A percentile compares a stretch with the other conserved stretches of the same genome.
Conservation (phyloP, 495 filamentous ascomycete species). For the Neurospora sp. region DNA sequence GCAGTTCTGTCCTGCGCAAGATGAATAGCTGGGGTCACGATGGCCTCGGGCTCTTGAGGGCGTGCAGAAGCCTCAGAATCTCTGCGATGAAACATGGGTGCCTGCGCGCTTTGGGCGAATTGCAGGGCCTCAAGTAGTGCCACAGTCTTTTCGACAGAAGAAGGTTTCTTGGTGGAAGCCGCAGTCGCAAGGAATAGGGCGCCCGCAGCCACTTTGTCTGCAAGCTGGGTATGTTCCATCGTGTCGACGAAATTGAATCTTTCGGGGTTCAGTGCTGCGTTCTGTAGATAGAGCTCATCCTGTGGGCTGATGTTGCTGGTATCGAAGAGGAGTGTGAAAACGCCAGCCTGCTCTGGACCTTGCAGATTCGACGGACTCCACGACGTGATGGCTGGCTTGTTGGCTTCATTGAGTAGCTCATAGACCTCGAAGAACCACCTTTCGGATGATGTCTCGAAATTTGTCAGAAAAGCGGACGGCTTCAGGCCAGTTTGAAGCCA, state of each 20-base stretch:
- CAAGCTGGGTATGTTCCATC: background rate
- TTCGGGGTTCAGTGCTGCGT: background rate
- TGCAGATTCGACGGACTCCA: background rate
- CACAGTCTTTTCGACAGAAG: background rate
- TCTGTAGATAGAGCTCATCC: background rate
- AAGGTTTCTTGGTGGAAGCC: background rate
- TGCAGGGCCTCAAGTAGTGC: background rate
- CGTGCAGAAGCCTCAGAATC: background rate
- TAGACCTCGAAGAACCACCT: background rate
- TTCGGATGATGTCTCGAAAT: slow-evolving; percentile 15
- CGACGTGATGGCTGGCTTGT: background rate
- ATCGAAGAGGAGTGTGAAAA: background rate
- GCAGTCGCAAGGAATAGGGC: background rate
- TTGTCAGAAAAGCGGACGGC: slow-evolving; percentile 18
- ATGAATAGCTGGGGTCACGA: background rate
- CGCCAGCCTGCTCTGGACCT: background rate
- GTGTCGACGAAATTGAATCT: background rate
- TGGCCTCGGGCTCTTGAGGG: background rate
- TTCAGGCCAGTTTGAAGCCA: slow-evolving; percentile 35
- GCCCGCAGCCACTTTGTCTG: background rate
- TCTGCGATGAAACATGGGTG: background rate
- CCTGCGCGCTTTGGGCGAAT: background rate
- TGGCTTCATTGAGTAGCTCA: background rate
- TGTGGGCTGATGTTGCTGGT: background rate
- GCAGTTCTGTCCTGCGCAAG: background rate